phyloP scores from a whole-genome alignment of 1,139 yeast species.

The Lodderomyces margitis region DNA sequence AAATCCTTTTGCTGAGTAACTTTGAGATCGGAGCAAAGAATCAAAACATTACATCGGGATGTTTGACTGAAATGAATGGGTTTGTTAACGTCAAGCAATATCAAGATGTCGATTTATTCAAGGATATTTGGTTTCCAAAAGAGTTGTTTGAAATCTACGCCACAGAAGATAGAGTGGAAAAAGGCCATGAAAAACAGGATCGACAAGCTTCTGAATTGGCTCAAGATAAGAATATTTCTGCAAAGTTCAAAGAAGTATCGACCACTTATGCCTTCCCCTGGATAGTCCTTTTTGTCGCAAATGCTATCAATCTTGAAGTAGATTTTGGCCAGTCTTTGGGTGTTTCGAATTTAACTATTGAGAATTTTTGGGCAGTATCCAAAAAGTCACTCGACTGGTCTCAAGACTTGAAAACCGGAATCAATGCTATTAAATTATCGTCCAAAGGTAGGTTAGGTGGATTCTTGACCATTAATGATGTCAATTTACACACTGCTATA shows the following conservation, averaged over 20 bases:
- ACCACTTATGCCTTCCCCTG: conserved; percentile 73
- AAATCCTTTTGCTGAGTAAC: conserved; percentile 40
- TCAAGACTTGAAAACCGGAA: conserved; percentile 64
- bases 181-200: conserved; percentile 4
- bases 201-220: conserved; percentile 19
- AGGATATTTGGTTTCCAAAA: conserved; percentile 78
- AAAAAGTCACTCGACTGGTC: conserved; percentile 70
- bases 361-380: conserved; percentile 67
- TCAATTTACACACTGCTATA: conserved; percentile 63
- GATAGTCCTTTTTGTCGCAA: conserved; percentile 59
- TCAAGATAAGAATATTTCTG: conserved; percentile 43
- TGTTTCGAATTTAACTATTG: conserved; percentile 50
- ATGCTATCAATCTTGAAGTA: conserved; percentile 53
- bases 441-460: conserved; percentile 86
- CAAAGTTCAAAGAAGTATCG: conserved; percentile 58
- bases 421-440: conserved; percentile 50
- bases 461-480: conserved; percentile 44
- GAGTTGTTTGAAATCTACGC: conserved; percentile 12
- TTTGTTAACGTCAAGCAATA: conserved; percentile 79
- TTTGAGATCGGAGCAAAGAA: conserved; percentile 38
- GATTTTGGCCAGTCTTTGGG: conserved; percentile 89
- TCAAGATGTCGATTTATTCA: conserved; percentile 80
- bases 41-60: conserved; percentile 50
- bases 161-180: conserved; percentile 1
- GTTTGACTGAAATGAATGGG: conserved; percentile 55